Percentiles rank a stretch among this genome's conserved stretches.
phyloP scores from a whole-genome alignment of 139 green algal genomes.

The Dunaliella sp. region DNA sequence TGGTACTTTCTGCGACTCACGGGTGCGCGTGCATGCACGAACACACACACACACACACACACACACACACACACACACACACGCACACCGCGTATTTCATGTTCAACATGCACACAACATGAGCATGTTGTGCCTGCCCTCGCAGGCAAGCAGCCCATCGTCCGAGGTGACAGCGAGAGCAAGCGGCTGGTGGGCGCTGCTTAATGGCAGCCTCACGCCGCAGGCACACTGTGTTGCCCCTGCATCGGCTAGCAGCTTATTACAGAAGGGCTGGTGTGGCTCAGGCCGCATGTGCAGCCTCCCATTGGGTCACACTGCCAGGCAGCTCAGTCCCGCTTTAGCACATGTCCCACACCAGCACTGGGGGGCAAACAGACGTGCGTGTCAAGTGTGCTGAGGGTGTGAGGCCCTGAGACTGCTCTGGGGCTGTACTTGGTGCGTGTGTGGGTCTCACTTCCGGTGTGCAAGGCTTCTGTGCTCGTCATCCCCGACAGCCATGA shows the following conservation, averaged over 20 bases:
- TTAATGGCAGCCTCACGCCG: neutral
- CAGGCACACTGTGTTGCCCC: neutral
- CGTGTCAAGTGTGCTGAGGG: neutral
- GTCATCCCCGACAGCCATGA: too few species aligned
- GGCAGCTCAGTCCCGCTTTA: neutral
- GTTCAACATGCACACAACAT: neutral
- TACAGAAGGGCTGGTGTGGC: neutral
- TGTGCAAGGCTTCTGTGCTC: too few species aligned
- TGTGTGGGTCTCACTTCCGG: too few species aligned
- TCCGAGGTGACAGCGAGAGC: neutral
- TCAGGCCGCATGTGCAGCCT: too few species aligned
- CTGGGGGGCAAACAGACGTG: neutral
- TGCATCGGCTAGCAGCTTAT: neutral
- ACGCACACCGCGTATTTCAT: neutral
- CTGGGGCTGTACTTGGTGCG: too few species aligned
- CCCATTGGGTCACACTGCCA: neutral
- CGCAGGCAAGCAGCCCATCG: neutral
- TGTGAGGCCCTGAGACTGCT: too few species aligned
- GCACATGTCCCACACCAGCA: neutral
- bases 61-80: neutral
- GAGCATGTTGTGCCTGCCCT: too few species aligned
- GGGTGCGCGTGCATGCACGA: neutral
- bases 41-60: slow-evolving; percentile 2
- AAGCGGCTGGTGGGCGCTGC: neutral
- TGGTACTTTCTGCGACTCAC: neutral